Evolutionary conservation across 805 yeast genomes (phyloP).

Genomic region (Candida corydali): DNA sequence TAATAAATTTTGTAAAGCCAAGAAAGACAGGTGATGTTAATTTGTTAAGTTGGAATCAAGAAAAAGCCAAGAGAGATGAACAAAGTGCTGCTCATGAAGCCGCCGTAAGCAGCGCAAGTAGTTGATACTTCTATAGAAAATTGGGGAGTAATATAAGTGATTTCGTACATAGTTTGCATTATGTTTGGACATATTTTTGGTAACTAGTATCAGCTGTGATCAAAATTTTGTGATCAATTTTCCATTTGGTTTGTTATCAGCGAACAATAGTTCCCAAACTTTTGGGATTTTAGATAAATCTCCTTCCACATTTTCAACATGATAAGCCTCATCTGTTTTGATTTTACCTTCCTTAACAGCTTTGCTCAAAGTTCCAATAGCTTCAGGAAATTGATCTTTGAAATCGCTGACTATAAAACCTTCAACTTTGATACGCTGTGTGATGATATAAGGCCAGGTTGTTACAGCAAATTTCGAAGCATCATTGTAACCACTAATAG

Average conservation of each 20-base stretch:
- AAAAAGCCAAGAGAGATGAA: constrained; percentile 15
- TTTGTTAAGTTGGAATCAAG: constrained; percentile 69
- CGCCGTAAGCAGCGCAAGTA: neutral
- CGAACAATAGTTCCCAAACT: constrained; percentile 46
- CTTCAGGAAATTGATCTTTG: constrained; percentile 32
- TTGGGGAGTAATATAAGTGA: no score
- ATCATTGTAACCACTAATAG: constrained; percentile 56
- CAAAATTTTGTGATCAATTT: constrained; percentile 44
- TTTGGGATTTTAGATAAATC: constrained; percentile 43
- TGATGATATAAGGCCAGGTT: constrained; percentile 41
- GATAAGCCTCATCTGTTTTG: constrained; percentile 27
- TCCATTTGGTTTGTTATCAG: constrained; percentile 41
- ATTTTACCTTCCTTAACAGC: constrained; percentile 41
- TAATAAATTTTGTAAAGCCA: constrained; percentile 58
- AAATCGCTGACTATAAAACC: constrained; percentile 54
- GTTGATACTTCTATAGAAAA: no score
- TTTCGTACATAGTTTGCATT: no score
- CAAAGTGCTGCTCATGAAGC: constrained; percentile 8
- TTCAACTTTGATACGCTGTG: constrained; percentile 46
- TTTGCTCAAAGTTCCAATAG: constrained; percentile 27
- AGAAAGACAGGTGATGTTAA: constrained; percentile 70
- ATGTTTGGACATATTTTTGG: no score
- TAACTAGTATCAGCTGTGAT: no score
- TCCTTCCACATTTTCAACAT: constrained; percentile 38
- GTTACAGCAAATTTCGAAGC: constrained; percentile 29